Conservation (phyloP, 1,139 yeast genomes). For the Saccharomyces hybrid region DNA sequence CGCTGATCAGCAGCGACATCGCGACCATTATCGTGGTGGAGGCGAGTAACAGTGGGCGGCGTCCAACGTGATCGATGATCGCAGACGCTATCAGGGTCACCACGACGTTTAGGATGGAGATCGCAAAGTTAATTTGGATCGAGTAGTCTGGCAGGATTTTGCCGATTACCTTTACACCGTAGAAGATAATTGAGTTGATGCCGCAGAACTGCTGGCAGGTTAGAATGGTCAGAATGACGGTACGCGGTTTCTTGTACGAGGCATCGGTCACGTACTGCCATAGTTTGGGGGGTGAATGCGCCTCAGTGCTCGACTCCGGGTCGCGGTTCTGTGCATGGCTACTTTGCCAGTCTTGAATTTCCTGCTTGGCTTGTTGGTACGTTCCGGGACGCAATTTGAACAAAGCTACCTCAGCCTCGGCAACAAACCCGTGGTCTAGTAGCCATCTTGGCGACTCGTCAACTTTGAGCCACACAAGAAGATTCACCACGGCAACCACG, state of each 20-base stretch:
- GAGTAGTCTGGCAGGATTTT: constrained; percentile 58
- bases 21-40: constrained; percentile 69
- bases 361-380: constrained; percentile 26
- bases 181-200: constrained; percentile 82
- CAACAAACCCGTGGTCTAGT: constrained; percentile 28
- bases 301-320: background rate
- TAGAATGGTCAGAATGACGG: constrained; percentile 66
- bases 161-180: constrained; percentile 78
- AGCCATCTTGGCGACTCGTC: constrained; percentile 88
- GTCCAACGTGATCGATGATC: constrained; percentile 65
- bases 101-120: constrained; percentile 63
- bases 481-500: constrained; percentile 44
- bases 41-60: constrained; percentile 59
- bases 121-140: constrained; percentile 60
- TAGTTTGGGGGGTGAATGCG: constrained; percentile 15
- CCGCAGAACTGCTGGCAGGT: constrained; percentile 88
- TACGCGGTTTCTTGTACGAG: constrained; percentile 48
- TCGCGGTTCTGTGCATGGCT: constrained; percentile 5
- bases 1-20: constrained; percentile 54
- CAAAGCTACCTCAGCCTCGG: constrained; percentile 35
- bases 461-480: constrained; percentile 40
- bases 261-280: constrained; percentile 44
- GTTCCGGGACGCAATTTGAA: constrained; percentile 31
- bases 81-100: constrained; percentile 69
- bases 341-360: constrained; percentile 30